Evolutionary conservation across 192 early-diverging fungal genomes (phyloP), one percentile per base, ranked within the genome.

Genomic region (Coemansia sp.): DNA sequence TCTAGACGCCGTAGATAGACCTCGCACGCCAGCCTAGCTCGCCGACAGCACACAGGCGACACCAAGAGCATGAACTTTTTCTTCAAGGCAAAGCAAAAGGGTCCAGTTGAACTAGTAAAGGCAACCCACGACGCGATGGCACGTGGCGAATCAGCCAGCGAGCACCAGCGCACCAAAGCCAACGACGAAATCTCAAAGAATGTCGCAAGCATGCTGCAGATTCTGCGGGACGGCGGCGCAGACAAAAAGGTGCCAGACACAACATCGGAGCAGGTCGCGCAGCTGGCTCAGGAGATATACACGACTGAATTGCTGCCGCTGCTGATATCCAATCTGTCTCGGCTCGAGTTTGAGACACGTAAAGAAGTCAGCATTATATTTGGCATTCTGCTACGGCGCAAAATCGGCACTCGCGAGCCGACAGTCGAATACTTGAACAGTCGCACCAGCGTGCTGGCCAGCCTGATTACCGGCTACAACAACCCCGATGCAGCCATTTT

Each of bases 281-380:
- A 97, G 70, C 84, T 99, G 43, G 87, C 96, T 4, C 95, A 97
- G 81, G 97, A 98, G 84, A 89, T 96, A 35, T 94, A 96, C 84
- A 91, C 87, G 63, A 92, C 86, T 29, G 94, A 98, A 69, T 81
- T 99, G 55, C 84, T 99, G 12, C 90, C 92, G 32, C 76, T 92
- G 65, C 72, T 99, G 63, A 87, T 97, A 24, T 62, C 86, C n/a
- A 96, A 98, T 76, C 93, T 99, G 60, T 79, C 84, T 27, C 86
- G 89, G 54, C 91, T 98, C 39, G 97, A 98, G 79, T 99, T 99
- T 77, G 92, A 93, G 75, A 87, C 83, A 73, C 76, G 65, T 49
- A 99, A 99, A 84, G 97, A 99, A 68, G 95, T 97, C 22, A 89
- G 92, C 62, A 90, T 93, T 71, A 97, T 99, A 63, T 98, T 98